Conservation (phyloP, 2,329 filamentous ascomycete species). For the Cordyceps fumosorosea region DNA sequence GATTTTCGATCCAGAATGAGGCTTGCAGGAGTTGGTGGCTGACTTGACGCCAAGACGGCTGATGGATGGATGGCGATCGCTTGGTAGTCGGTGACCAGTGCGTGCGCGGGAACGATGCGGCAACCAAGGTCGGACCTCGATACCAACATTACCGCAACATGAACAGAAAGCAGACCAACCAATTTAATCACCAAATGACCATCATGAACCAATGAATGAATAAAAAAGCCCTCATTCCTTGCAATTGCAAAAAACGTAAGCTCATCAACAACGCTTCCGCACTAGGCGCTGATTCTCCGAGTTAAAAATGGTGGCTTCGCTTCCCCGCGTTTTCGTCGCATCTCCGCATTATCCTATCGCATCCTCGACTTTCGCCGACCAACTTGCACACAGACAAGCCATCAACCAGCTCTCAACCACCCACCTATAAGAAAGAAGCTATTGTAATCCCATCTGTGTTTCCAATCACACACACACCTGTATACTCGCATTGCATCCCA, state of each 20-base stretch:
- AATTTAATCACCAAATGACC: no score
- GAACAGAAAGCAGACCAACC: no score
- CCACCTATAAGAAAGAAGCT: background rate
- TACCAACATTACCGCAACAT: no score
- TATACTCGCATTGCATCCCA: background rate
- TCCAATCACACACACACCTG: background rate
- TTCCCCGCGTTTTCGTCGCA: background rate
- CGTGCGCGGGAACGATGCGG: no score
- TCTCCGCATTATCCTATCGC: background rate
- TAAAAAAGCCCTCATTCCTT: no score
- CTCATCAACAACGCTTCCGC: background rate
- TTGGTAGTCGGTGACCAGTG: background rate
- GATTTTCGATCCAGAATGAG: no score
- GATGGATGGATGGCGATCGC: background rate
- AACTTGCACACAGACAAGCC: background rate
- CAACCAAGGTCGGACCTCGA: no score
- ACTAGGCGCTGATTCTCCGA: background rate
- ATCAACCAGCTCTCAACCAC: background rate
- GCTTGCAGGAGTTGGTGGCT: background rate
- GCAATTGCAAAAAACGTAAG: background rate
- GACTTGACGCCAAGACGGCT: background rate
- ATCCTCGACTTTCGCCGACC: background rate
- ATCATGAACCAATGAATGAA: background rate
- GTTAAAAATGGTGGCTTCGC: background rate
- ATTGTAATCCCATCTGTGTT: background rate